Percentiles rank a stretch among this genome's conserved stretches.
Conservation (phyloP, 495 filamentous ascomycete species). For the Neurospora sp. region DNA sequence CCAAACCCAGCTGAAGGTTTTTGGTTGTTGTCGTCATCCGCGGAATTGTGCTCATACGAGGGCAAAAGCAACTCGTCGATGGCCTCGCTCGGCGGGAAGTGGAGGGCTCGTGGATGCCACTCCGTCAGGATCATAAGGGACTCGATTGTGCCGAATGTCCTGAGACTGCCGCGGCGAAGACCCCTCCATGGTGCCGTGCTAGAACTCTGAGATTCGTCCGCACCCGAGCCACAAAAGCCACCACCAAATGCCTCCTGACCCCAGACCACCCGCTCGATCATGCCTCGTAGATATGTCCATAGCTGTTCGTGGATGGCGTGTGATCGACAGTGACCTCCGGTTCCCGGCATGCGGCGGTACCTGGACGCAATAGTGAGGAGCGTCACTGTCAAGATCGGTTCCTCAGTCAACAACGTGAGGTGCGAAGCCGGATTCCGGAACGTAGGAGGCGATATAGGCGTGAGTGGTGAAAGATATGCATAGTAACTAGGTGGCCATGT, state of each 20-base stretch:
- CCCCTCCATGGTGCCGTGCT: slow-evolving; percentile 49
- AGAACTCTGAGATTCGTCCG: slow-evolving; percentile 52
- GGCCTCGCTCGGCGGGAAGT: slow-evolving; percentile 83
- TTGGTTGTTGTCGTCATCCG: slow-evolving; percentile 36
- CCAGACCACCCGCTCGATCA: slow-evolving; percentile 91
- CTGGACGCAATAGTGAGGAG: slow-evolving; percentile 84
- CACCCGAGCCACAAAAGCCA: slow-evolving; percentile 70
- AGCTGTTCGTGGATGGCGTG: slow-evolving; percentile 90
- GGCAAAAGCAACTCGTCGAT: slow-evolving; percentile 50
- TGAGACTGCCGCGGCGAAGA: slow-evolving; percentile 61
- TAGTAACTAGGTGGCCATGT: slow-evolving; percentile 56
- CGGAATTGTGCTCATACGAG: slow-evolving; percentile 35
- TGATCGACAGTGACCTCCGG: slow-evolving; percentile 71
- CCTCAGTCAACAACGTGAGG: slow-evolving; percentile 67
- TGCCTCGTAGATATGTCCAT: slow-evolving; percentile 88
- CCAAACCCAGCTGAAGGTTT: slow-evolving; percentile 41
- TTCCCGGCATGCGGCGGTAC: slow-evolving; percentile 66
- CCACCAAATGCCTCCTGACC: slow-evolving; percentile 91
- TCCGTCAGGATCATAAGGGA: slow-evolving; percentile 87
- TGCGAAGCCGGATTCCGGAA: slow-evolving; percentile 67
- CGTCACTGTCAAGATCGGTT: slow-evolving; percentile 84
- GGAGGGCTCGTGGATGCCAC: slow-evolving; percentile 90
- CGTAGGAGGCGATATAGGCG: slow-evolving; percentile 79
- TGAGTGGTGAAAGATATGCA: slow-evolving; percentile 75
- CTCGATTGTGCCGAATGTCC: slow-evolving; percentile 89